phyloP scores from a whole-genome alignment of 306 rosid species.

The apple (Malus domestica) region ASM211411v1 NC_041795.1:14328001-14328500 shows the following conservation, averaged over 20 bases:
- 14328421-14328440: background rate
- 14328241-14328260: background rate
- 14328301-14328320: background rate
- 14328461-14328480: too few relatives aligned
- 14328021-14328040: background rate
- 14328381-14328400: background rate
- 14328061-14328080: too few relatives aligned
- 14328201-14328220: background rate
- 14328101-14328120: background rate
- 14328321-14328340: background rate
- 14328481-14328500: too few relatives aligned
- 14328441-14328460: too few relatives aligned
- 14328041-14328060: too few relatives aligned
- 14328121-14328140: too few relatives aligned
- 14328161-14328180: background rate
- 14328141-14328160: background rate
- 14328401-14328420: background rate
- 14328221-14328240: background rate
- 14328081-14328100: too few relatives aligned
- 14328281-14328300: background rate
- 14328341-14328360: background rate
- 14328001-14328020: background rate
- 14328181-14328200: background rate
- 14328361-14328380: background rate
- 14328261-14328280: background rate